Evolutionary conservation across 2,329 filamentous ascomycete species (phyloP), one percentile per base, ranked within the genome.

Genomic region (Microsporum ferrugineum): DNA sequence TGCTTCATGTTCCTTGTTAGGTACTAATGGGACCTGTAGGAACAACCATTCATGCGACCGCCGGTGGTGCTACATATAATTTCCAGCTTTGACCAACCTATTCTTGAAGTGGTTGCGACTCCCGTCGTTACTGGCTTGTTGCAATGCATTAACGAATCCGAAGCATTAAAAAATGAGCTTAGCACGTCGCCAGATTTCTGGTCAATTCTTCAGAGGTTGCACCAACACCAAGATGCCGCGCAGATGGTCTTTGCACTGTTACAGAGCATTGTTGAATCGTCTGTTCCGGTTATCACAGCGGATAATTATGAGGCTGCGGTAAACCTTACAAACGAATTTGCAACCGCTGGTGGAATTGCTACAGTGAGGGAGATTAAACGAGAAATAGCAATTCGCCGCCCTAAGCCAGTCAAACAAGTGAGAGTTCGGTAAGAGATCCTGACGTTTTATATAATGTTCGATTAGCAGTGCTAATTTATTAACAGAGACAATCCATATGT

Each of bases 131-230:
- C 88, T 67, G 92, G 92, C 0, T 78, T 99, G 31, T 83, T 86
- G 51, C 80, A 86, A 51, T 96, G 91, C 68, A 88, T 96, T 66
- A 85, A 87, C 58, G 84, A 88, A 63, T 84, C 89, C 0, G 85
- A 86, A 31, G 84, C 88, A 10, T 78, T 99, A 33, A 85, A 89
- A 61, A 96, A 89, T 66, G 92, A 97, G 75, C 88, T 97, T 66
- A 95, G 95, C 75, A 92, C 89, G 12, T 97, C 92, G 17, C 94
- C 94, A 0, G 94, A 99, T 70, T 97, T 99, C 73, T 99, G 94
- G 94, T 87, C 88, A 3, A 88, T 96, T 12, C 79, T 99, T 59
- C 86, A 90, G 63, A 83, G 85, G 36, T 78, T 99, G 17, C 85
- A 89, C 55, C 79, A 80, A 29, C 82, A 87, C 63, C 76, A 84